Evolutionary conservation across 2,329 filamentous ascomycete species (phyloP).

Genomic region (Botrytis hyacinthi): DNA sequence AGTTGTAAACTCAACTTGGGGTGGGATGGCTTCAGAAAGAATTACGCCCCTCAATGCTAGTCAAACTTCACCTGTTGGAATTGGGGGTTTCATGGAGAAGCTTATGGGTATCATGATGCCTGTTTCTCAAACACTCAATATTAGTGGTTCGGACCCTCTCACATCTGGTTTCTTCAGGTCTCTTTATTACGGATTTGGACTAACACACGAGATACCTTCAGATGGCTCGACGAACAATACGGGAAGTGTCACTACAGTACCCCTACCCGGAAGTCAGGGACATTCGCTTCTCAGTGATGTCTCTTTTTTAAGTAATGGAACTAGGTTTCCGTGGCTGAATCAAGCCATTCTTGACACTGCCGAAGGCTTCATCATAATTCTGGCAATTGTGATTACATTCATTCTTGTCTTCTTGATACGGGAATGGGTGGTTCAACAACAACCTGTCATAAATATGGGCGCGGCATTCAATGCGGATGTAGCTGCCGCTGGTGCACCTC

Average conservation of each 20-base stretch:
- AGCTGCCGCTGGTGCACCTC: conserved; percentile 47
- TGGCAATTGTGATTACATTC: conserved; percentile 88
- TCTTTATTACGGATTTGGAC: conserved; percentile 33
- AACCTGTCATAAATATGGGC: conserved; percentile 84
- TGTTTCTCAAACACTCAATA: conserved; percentile 33
- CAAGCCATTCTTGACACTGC: conserved; percentile 76
- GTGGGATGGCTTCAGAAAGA: conserved; percentile 35
- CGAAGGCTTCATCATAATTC: conserved; percentile 90
- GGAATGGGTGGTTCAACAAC: conserved; percentile 98
- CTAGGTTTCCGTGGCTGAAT: conserved; percentile 70
- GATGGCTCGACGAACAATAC: conserved; percentile 23
- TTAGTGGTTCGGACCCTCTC: conserved; percentile 33
- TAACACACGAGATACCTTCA: conserved; percentile 23
- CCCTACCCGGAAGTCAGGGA: conserved; percentile 20
- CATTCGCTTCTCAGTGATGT: conserved; percentile 57
- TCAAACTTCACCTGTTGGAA: conserved; percentile 42
- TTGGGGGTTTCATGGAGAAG: conserved; percentile 42
- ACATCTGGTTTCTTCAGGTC: conserved; percentile 33
- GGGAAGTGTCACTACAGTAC: conserved; percentile 17
- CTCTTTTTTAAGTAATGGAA: conserved; percentile 57
- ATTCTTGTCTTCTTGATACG: conserved; percentile 95
- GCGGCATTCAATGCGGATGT: conserved; percentile 54
- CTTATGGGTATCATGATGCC: conserved; percentile 36
- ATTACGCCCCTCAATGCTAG: conserved; percentile 31
- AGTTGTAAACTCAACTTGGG: conserved; percentile 29